Conservation (phyloP, 2,329 filamentous ascomycete genomes). For the Alternaria ethzedia region DNA sequence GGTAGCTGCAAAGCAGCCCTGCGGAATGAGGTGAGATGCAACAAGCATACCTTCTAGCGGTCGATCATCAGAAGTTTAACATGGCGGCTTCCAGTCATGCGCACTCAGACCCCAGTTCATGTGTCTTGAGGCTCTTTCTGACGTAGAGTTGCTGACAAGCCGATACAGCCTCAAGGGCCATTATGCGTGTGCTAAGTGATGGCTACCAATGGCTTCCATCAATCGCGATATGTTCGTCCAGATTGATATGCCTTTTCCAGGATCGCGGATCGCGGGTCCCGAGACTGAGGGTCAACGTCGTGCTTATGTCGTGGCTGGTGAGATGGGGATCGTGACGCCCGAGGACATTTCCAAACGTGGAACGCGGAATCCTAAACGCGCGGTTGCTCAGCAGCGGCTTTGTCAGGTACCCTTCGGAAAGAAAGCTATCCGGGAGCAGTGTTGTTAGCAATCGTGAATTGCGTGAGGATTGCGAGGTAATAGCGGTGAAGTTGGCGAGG, state of each 20-base stretch:
- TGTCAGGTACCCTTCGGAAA: not conserved
- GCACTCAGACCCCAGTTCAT: not conserved
- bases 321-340: not conserved
- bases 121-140: constrained; percentile 4
- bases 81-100: constrained; percentile 12
- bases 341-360: constrained; percentile 2
- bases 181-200: not conserved
- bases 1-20: not conserved
- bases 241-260: not conserved
- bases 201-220: not conserved
- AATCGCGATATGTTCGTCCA: not conserved
- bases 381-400: not conserved
- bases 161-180: constrained; percentile 15
- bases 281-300: not conserved
- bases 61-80: constrained; percentile 28
- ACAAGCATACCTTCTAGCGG: constrained; percentile 29
- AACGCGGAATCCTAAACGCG: not conserved
- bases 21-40: constrained; percentile 15
- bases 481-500: constrained; percentile 20
- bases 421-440: not conserved
- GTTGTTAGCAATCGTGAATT: not conserved
- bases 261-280: not conserved
- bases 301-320: constrained; percentile 4
- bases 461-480: not conserved
- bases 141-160: constrained; percentile 14